Evolutionary conservation across 495 filamentous ascomycete genomes (phyloP).

Genomic region (Penicillium odoratum): DNA sequence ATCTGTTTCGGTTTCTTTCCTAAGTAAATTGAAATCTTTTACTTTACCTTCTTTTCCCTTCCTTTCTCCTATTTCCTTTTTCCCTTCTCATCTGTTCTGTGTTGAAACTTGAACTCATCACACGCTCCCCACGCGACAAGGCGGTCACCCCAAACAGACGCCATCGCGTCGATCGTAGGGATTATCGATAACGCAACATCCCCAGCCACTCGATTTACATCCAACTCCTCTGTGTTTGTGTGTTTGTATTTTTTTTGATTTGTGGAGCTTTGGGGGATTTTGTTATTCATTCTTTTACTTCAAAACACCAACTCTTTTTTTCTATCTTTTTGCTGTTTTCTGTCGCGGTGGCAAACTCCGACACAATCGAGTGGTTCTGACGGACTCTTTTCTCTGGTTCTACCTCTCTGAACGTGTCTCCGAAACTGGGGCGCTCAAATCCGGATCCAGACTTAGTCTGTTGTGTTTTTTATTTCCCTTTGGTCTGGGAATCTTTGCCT

Average conservation of each 20-base stretch:
- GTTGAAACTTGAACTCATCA: background rate
- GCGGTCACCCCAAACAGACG: conserved; percentile 38
- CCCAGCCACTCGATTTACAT: conserved; percentile 28
- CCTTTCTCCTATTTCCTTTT: background rate
- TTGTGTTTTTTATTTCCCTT: conserved; percentile 31
- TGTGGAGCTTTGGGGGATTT: background rate
- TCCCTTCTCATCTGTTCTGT: background rate
- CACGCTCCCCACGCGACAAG: conserved; percentile 36
- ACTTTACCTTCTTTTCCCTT: background rate
- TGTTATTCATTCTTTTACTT: background rate
- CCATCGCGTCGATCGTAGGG: conserved; percentile 37
- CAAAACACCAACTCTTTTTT: background rate
- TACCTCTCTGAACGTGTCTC: conserved; percentile 28
- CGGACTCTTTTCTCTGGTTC: conserved; percentile 37
- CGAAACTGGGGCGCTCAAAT: conserved; percentile 30
- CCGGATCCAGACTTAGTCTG: conserved; percentile 26
- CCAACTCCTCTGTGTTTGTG: conserved; percentile 4
- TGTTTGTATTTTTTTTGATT: conserved; percentile 10
- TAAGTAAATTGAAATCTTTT: background rate
- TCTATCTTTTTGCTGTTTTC: conserved; percentile 12
- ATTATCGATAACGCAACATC: conserved; percentile 35
- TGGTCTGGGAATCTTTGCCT: conserved; percentile 3
- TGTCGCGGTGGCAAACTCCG: conserved; percentile 39
- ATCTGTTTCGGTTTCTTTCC: conserved; percentile 9
- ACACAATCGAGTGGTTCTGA: conserved; percentile 24